Evolutionary conservation across 768 basidiomycete genomes (phyloP), one percentile per base, ranked within the genome.

Genomic region (Butyriboletus loyo): DNA sequence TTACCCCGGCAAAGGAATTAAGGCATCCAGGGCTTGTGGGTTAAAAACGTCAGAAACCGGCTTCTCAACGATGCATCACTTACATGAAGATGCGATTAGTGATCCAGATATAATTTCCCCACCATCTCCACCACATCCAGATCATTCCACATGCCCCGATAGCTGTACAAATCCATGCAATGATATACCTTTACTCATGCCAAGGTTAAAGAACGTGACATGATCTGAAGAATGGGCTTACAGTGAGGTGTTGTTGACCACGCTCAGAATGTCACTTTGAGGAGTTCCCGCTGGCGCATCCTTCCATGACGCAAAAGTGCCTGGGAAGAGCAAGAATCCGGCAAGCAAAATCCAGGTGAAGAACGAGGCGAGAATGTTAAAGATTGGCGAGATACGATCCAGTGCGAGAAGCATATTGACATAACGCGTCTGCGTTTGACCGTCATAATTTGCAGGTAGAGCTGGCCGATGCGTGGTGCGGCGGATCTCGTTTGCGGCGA

Each of bases 341-440:
- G 82, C 83, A 22, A 85, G 69, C 46, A 84, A 59, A 49, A 85
- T 75, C 83, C 83, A 85, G 9, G 79, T 83, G 57, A 80, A 84
- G 67, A 85, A 83, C 8, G 73, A 73, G 3, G 79, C 75, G n/a
- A 77, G 62, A 14, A 81, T 49, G 50, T 83, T 81, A 62, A 78
- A 72, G 37, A 77, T 21, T 4, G 65, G 57, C 17, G 82, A 79
- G 39, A 85, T 84, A 34, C 69, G 73, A 57, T 84, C 83, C 21
- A 84, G 66, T 5, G 81, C 83, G 31, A 85, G 75, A 24, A 85
- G 72, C 83, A 85, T 85, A 47, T 76, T 78, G 56, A 83, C 74
- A 57, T 85, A 85, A 30, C 74, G 75, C 3, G 83, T 81, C 52
- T 78, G 55, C 25, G 24, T 46, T 49, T 55, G 55, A 8, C 59